Evolutionary conservation across 768 basidiomycete genomes (phyloP).

Genomic region (Kwoniella dendrophila): DNA sequence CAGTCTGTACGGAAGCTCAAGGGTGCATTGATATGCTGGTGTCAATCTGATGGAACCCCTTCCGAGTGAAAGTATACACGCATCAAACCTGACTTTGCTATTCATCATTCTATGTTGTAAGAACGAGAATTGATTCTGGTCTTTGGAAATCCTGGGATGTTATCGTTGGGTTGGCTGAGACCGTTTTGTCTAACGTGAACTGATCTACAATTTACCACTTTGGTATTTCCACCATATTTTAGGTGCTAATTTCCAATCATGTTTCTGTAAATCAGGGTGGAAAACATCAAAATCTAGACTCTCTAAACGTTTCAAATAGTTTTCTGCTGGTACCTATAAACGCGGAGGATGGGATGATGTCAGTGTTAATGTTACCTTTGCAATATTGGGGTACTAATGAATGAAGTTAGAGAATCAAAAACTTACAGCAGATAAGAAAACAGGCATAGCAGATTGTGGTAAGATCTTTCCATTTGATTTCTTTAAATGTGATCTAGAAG

Average conservation of each 20-base stretch:
- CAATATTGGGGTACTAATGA: background rate
- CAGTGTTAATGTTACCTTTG: background rate
- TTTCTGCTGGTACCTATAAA: constrained; percentile 53
- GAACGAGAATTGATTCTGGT: no score
- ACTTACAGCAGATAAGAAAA: constrained; percentile 52
- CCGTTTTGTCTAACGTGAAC: background rate
- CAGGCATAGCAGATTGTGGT: constrained; percentile 43
- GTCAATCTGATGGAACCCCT: no score
- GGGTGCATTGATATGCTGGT: no score
- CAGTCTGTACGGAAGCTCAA: no score
- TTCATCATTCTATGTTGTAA: no score
- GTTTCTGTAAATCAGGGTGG: constrained; percentile 48
- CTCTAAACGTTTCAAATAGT: constrained; percentile 52
- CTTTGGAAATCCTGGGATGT: no score
- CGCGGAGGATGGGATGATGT: no score
- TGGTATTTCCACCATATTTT: constrained; percentile 48
- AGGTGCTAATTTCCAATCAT: constrained; percentile 53
- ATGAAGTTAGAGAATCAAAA: background rate
- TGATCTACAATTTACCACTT: constrained; percentile 33
- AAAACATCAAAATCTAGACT: constrained; percentile 53
- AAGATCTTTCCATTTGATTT: constrained; percentile 40
- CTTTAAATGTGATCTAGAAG: constrained; percentile 53
- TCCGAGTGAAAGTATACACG: no score
- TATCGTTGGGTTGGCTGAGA: background rate
- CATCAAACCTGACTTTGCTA: no score